A percentile compares a stretch with the other conserved stretches of the same genome.
phyloP scores from a whole-genome alignment of 768 basidiomycete species.

The Cystofilobasidium ferigula region DNA sequence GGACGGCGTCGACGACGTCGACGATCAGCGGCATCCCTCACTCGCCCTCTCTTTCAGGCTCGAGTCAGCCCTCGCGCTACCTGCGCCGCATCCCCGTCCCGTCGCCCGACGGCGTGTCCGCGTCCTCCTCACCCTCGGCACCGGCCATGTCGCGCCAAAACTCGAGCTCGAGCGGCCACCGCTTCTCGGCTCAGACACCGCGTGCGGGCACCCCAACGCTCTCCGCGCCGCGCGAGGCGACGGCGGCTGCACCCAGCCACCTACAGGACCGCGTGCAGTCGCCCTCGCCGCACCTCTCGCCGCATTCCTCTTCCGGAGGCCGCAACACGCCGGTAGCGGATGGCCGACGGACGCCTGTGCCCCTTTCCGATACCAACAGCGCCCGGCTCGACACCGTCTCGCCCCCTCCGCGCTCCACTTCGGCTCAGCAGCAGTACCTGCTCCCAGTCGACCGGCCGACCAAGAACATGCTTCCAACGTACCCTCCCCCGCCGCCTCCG shows the following conservation, averaged over 20 bases:
- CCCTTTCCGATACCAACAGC: no score
- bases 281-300: no score
- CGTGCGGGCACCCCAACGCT: not conserved
- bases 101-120: not conserved
- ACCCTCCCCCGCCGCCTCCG: conserved; percentile 7
- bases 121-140: not conserved
- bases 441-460: not conserved
- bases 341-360: not conserved
- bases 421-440: not conserved
- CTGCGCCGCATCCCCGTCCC: not conserved
- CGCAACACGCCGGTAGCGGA: not conserved
- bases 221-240: not conserved
- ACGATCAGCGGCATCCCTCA: not conserved
- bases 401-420: not conserved
- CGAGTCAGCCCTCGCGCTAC: not conserved
- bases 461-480: conserved; percentile 2
- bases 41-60: not conserved
- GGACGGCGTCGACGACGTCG: not conserved
- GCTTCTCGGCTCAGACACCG: no score
- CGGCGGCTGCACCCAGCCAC: no score
- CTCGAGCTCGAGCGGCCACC: not conserved
- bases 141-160: conserved; percentile 1
- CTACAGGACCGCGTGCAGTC: no score
- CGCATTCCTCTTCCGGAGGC: no score
- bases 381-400: not conserved